Evolutionary conservation across 192 early-diverging fungal species (phyloP), one percentile per base, ranked within the genome.

Genomic region (Podila minutissima): DNA sequence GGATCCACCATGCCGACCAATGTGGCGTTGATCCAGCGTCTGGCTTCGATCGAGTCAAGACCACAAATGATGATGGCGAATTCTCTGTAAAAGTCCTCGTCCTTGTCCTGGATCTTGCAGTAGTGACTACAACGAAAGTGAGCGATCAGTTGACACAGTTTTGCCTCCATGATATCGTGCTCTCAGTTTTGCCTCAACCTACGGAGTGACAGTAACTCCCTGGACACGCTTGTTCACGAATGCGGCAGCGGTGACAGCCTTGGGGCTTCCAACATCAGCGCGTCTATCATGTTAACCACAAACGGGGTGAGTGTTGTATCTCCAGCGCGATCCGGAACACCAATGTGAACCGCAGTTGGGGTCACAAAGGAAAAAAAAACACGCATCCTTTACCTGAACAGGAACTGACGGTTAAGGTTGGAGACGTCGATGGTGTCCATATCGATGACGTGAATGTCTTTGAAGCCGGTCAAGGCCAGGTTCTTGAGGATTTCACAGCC

Each of bases 11-110:
- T 90, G 13, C 86, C 85, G 32, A 95, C 84, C 10, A 98, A 67
- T 13, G 91, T 96, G 4, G 97, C 96, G 82, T 99, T 99, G 24
- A 99, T 98, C 97, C 97, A 99, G 55, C 97, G 89, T 59, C 97
- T 87, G 13, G 97, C 97, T 73, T 98, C 97, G 3, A 99, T 93
- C 6, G 93, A 95, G 79, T 99, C 97, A 72, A 99, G 76, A 7
- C 97, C 97, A 68, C 96, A 98, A 49, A 99, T 91, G 33, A 99
- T 89, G 51, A 97, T 85, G 3, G 91, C 87, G 81, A 98, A 97
- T 66, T 94, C 90, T 26, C 83, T 82, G 75, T 99, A 99, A 82
- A 95, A 99, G 64, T 96, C 95, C 53, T 93, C 91, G 65, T 97
- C 92, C 87, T 97, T 98, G 74, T 99, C 97, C 86, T 99, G 96